A percentile compares a stretch with the other conserved stretches of the same genome.
Conservation (phyloP, 306 rosid species). For the Vigna unguiculata region DNA sequence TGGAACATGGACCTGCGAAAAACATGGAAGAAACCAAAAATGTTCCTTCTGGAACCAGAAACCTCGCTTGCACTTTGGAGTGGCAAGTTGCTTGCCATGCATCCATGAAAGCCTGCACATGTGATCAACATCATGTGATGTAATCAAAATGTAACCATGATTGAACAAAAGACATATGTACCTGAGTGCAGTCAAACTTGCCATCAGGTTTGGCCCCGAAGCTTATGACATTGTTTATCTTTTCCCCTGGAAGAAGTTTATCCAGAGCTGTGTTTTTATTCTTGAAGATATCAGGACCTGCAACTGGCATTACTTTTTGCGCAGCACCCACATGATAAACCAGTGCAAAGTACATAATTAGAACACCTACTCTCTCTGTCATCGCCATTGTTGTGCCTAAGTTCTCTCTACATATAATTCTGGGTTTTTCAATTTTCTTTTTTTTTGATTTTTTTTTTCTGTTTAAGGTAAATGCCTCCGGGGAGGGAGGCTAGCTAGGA, state of each 20-base stretch:
- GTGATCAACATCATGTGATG: neutral
- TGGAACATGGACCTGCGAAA: slow-evolving; percentile 76
- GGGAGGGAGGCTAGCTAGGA: slow-evolving; percentile 47
- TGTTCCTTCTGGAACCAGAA: slow-evolving; percentile 64
- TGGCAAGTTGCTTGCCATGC: slow-evolving; percentile 76
- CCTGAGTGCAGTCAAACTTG: slow-evolving; percentile 64
- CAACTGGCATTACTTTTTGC: slow-evolving; percentile 25
- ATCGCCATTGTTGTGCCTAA: slow-evolving; percentile 57
- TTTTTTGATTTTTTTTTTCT: neutral
- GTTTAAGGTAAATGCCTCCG: slow-evolving; percentile 16
- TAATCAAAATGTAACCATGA: neutral
- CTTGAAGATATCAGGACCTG: slow-evolving; percentile 48
- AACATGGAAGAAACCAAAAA: slow-evolving; percentile 59
- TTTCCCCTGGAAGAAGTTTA: slow-evolving; percentile 50
- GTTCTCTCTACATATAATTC: neutral
- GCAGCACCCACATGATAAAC: slow-evolving; percentile 32
- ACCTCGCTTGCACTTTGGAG: slow-evolving; percentile 53
- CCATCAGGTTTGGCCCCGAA: slow-evolving; percentile 73
- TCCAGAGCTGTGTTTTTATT: slow-evolving; percentile 45
- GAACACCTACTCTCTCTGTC: slow-evolving; percentile 35
- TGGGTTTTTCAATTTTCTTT: neutral
- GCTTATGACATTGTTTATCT: slow-evolving; percentile 56
- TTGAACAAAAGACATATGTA: slow-evolving; percentile 26
- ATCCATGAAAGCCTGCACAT: slow-evolving; percentile 63
- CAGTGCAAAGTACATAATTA: slow-evolving; percentile 43